Evolutionary conservation across 192 early-diverging fungal species (phyloP).

Genomic region (Coemansia sp.): DNA sequence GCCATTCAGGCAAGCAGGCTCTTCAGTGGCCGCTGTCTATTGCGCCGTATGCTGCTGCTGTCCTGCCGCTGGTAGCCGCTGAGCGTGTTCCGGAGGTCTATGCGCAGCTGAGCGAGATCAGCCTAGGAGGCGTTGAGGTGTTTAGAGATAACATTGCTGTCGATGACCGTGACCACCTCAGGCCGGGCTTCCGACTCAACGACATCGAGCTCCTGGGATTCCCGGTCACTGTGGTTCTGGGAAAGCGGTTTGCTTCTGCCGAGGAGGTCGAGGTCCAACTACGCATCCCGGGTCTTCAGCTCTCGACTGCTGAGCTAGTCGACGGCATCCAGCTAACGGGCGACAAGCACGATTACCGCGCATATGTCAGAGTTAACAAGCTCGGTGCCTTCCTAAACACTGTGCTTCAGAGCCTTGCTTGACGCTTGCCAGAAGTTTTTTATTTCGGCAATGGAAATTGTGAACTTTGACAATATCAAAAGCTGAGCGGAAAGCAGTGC

Average conservation of each 20-base stretch:
- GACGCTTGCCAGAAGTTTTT: no score
- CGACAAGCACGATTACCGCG: conserved; percentile 19
- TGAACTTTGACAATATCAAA: no score
- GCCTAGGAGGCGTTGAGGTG: conserved; percentile 8
- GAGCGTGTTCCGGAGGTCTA: conserved; percentile 20
- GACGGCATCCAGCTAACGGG: conserved; percentile 6
- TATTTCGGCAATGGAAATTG: not conserved
- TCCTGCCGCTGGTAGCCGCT: conserved; percentile 57
- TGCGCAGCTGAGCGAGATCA: not conserved
- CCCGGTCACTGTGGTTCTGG: conserved; percentile 73
- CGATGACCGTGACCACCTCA: conserved; percentile 67
- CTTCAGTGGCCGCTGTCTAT: conserved; percentile 79
- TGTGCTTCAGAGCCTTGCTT: conserved; percentile 11
- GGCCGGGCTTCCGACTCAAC: conserved; percentile 77
- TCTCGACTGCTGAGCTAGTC: not conserved
- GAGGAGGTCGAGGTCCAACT: conserved; percentile 44
- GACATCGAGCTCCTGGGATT: conserved; percentile 82
- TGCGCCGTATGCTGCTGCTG: conserved; percentile 71
- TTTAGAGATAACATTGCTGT: conserved; percentile 59
- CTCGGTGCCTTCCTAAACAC: conserved; percentile 23
- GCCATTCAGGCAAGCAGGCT: conserved; percentile 54
- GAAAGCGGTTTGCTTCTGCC: conserved; percentile 55
- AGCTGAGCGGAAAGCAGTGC: not conserved
- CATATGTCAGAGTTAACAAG: conserved; percentile 17
- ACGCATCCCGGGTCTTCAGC: conserved; percentile 27